These are phyloP conservation scores for Candida mesenterica DNA, from an alignment of 1,139 yeast species.

Conservation along the genomic window DNA sequence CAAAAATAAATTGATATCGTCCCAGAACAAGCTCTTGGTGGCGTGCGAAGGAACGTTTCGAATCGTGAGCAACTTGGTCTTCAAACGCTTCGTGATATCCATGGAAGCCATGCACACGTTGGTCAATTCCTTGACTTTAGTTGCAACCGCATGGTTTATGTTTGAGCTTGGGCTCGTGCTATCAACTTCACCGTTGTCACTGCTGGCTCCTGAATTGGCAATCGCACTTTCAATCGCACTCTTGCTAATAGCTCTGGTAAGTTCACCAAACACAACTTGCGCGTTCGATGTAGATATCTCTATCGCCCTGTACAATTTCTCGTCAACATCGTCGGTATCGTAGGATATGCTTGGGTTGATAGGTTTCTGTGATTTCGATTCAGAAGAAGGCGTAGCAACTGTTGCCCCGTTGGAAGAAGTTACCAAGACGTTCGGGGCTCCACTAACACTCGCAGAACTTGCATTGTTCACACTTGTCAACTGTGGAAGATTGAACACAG, in stretches of 20 bases:
- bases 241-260: slow-evolving; percentile 73
- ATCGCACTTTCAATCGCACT: slow-evolving; percentile 57
- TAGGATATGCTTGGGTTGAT: slow-evolving; percentile 26
- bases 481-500: slow-evolving; percentile 9
- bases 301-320: slow-evolving; percentile 71
- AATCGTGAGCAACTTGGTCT: slow-evolving; percentile 54
- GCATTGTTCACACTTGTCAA: too few species aligned
- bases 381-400: slow-evolving; percentile 12
- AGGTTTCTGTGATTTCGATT: slow-evolving; percentile 26
- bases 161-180: slow-evolving; percentile 16
- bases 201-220: slow-evolving; percentile 18
- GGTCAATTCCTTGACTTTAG: slow-evolving; percentile 75
- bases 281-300: slow-evolving; percentile 74
- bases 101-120: slow-evolving; percentile 76
- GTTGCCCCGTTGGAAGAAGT: slow-evolving; percentile 2
- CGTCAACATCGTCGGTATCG: slow-evolving; percentile 60
- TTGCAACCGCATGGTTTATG: slow-evolving; percentile 46
- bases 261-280: slow-evolving; percentile 73
- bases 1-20: slow-evolving; percentile 77
- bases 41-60: slow-evolving; percentile 49
- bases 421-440: too few species aligned
- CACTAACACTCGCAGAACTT: too few species aligned
- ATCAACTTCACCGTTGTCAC: slow-evolving; percentile 36
- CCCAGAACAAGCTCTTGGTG: slow-evolving; percentile 74
- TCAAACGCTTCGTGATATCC: slow-evolving; percentile 72